Percentiles rank a stretch among this genome's conserved stretches.
Conservation (phyloP, 495 filamentous ascomycete genomes). For the Clohesyomyces aquaticus region DNA sequence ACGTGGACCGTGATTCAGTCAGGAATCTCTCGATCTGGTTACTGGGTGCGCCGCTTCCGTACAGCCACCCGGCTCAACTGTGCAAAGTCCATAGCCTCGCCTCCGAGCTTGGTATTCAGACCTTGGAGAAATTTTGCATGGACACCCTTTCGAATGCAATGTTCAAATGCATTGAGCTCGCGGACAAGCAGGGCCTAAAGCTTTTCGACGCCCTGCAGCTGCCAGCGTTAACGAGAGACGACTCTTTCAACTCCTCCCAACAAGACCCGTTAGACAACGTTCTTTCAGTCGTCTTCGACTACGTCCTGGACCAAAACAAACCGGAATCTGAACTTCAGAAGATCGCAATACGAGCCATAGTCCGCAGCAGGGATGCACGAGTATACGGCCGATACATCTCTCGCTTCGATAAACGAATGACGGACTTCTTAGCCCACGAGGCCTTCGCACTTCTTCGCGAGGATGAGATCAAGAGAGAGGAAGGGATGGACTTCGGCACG, state of each 20-base stretch:
- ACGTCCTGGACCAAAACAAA: conserved; percentile 2
- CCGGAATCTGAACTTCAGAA: conserved; percentile 1
- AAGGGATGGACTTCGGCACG: no score
- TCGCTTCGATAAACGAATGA: neutral
- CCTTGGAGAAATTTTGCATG: no score
- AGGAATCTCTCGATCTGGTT: conserved; percentile 15
- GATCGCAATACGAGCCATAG: conserved; percentile 20
- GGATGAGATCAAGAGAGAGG: no score
- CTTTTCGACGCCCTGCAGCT: neutral
- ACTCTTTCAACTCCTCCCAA: neutral
- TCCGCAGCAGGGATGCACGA: neutral
- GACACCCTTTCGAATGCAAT: no score
- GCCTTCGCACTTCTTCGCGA: no score
- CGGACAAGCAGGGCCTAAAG: no score
- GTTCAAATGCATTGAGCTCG: no score
- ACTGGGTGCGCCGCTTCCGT: conserved; percentile 6
- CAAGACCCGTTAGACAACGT: conserved; percentile 1
- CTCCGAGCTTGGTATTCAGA: no score
- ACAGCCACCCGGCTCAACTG: no score
- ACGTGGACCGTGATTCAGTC: neutral
- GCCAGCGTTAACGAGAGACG: neutral
- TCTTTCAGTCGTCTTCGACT: conserved; percentile 12
- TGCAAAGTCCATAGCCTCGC: no score
- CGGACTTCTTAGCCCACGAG: neutral
- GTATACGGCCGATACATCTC: neutral